Evolutionary conservation across 352 stramenopile genomes (phyloP), one percentile per base, ranked within the genome.

Genomic region (Phytophthora kernoviae): DNA sequence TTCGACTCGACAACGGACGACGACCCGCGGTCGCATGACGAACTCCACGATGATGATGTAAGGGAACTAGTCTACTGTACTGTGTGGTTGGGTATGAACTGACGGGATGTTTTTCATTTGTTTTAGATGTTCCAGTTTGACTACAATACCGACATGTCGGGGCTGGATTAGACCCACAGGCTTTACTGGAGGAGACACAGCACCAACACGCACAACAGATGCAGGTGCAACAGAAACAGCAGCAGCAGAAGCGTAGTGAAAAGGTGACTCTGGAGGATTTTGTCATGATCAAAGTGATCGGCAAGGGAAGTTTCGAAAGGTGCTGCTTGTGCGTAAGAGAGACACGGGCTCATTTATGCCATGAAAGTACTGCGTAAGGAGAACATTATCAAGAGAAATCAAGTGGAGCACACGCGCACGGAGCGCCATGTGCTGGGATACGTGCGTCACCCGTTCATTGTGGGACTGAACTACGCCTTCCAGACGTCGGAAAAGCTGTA

Each of bases 281-380:
- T 69, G 91, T 97, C 58, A 97, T 99, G 75, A 93, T 99, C 54
- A 98, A 98, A 65, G 95, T 98, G 39, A 98, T 99, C 60, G 96
- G 96, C 40, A 98, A 98, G 69, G 96, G 96, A 55, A 96, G 69
- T 42, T 98, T 98, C 68, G 94, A 92, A 98, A 98, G 69, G 97
- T 99, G 36, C 91, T 98, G 70, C 83, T 99, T 10, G 97, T 99
- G 2, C 85, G 91, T 58, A 97, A 99, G 74, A 93, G 93, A 34
- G 86, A 96, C 62, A 95, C 81, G 18, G 88, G 33, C 68, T 96
- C 52, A 95, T 99, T 56, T 99, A 98, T 77, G 97, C 97, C 4
- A 98, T 99, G 82, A 99, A 99, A 66, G 96, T 99, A n/a, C 77
- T 99, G 47, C 85, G 91, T 44, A 99, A 99, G 79, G 95, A 98